These are phyloP conservation scores for baker's yeast (Saccharomyces cerevisiae) DNA, from an alignment of 805 yeast genomes.

Conservation along the genomic window DNA sequence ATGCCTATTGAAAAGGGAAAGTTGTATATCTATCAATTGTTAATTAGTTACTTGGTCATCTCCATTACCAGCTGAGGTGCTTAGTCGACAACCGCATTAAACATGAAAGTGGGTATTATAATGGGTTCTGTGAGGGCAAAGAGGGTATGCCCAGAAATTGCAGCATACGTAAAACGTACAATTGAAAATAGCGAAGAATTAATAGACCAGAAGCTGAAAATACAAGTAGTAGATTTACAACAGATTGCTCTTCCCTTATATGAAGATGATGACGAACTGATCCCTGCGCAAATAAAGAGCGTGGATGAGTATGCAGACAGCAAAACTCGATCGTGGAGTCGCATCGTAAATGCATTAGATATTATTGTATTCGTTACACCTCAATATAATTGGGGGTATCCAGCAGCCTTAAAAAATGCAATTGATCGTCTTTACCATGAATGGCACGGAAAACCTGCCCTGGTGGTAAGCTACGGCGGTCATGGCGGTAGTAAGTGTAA, in stretches of 20 bases:
- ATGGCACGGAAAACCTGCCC: slow-evolving; percentile 31
- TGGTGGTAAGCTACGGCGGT: slow-evolving; percentile 29
- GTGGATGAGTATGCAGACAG: slow-evolving; percentile 18
- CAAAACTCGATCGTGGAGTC: slow-evolving; percentile 25
- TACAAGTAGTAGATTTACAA: slow-evolving; percentile 26
- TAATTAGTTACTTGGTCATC: too few relatives aligned
- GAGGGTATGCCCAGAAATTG: slow-evolving; percentile 12
- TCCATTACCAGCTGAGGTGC: too few relatives aligned
- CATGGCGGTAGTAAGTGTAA: slow-evolving; percentile 26
- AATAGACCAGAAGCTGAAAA: background rate
- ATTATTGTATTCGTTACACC: slow-evolving; percentile 33
- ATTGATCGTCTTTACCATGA: slow-evolving; percentile 31
- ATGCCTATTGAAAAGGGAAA: too few relatives aligned
- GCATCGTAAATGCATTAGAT: slow-evolving; percentile 14
- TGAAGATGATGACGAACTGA: slow-evolving; percentile 20
- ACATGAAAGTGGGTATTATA: slow-evolving; percentile 10
- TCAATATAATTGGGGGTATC: slow-evolving; percentile 33
- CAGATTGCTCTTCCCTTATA: slow-evolving; percentile 26
- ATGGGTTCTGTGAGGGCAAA: slow-evolving; percentile 14
- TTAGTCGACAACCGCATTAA: too few relatives aligned
- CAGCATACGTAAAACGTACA: slow-evolving; percentile 9
- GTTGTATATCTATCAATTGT: too few relatives aligned
- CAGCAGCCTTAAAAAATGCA: slow-evolving; percentile 34
- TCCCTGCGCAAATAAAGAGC: slow-evolving; percentile 20
- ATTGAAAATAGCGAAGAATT: slow-evolving; percentile 3